Base-by-base conservation (phyloP, 1,284 basidiomycete species). In the Leccinum angustisporum region DNA sequence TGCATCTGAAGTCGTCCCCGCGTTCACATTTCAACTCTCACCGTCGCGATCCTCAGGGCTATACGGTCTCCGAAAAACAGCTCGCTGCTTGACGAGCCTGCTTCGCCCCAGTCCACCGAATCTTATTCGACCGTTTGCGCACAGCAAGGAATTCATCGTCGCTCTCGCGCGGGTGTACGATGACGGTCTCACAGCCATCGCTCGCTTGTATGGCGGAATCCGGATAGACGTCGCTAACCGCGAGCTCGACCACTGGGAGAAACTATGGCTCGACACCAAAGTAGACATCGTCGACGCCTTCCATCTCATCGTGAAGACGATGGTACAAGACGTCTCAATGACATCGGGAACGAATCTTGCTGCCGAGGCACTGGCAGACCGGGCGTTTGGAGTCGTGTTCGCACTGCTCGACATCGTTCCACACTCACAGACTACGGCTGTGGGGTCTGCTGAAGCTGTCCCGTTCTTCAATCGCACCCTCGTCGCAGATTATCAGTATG, bases 401-500 rank as follows among this genome's bases (percentile, higher is more conserved):
- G 77, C 82, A 0, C 75, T 91, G 9, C 75, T 87, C 18, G 82
- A 85, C 16, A 63, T 83, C 18, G 74, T 76, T 1, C 64, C 76
- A 3, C 43, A 46, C 43, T 21, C 43, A 3, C 72, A 65, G 27
- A 58, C 55, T 54, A 31, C 59, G 5, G 30, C 50, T 10, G 25
- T 31, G 11, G 58, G 64, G 25, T 63, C 66, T 25, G 61, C 65
- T 13, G 66, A 64, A 13, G 58, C 70, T 70, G 84, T 79, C 8
- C 84, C 89, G 1, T 92, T 88, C 74, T 79, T 90, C 58, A 82
- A 90, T 67, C 83, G 82, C 16, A 71, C 88, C 13, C 78, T 92
- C 27, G 72, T 92, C 14, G 80, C 80, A 10, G 90, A 92, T 68
- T 91, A 91, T 71, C 86, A 91, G 61, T 79, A 86, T 50, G 78